Percentiles rank a stretch among this genome's conserved stretches.
phyloP scores from a whole-genome alignment of 345 rosid genomes.

The Populus simonii region DNA sequence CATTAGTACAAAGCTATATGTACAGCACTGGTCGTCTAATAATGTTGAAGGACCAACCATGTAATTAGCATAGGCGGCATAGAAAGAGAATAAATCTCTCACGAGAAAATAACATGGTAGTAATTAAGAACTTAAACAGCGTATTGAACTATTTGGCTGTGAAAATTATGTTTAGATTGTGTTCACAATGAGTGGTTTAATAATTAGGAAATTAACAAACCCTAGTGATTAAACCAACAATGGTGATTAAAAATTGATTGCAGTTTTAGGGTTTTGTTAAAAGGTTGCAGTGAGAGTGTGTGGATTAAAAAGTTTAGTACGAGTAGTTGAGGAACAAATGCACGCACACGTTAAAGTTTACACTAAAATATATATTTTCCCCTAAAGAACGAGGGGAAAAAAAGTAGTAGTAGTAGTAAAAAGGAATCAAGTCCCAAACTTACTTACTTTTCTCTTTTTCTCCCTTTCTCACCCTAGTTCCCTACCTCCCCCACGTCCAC shows the following conservation, averaged over 20 bases:
- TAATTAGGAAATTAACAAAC: conserved; percentile 12
- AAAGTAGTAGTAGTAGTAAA: conserved; percentile 8
- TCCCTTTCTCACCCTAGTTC: conserved; percentile 32
- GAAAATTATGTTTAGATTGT: conserved; percentile 11
- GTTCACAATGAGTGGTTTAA: conserved; percentile 9
- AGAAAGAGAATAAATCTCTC: neutral
- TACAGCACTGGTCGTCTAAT: neutral
- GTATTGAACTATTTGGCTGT: neutral
- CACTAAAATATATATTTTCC: conserved; percentile 18
- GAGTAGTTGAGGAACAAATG: conserved; percentile 38
- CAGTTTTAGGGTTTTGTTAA: conserved; percentile 1
- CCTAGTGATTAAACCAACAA: neutral
- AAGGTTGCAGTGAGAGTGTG: neutral
- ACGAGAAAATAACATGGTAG: neutral
- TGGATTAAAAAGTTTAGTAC: conserved; percentile 37
- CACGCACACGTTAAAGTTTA: conserved; percentile 31
- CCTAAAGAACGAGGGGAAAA: conserved; percentile 10
- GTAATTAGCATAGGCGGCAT: neutral
- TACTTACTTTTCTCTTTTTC: conserved; percentile 8
- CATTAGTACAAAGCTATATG: neutral
- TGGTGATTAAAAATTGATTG: neutral
- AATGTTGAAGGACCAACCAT: neutral
- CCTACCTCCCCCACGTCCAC: conserved; percentile 65
- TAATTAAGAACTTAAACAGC: conserved; percentile 8
- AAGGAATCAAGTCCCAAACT: conserved; percentile 27